Base-by-base conservation (phyloP, 352 stramenopile species). In the Globisporangium emineosum region DNA sequence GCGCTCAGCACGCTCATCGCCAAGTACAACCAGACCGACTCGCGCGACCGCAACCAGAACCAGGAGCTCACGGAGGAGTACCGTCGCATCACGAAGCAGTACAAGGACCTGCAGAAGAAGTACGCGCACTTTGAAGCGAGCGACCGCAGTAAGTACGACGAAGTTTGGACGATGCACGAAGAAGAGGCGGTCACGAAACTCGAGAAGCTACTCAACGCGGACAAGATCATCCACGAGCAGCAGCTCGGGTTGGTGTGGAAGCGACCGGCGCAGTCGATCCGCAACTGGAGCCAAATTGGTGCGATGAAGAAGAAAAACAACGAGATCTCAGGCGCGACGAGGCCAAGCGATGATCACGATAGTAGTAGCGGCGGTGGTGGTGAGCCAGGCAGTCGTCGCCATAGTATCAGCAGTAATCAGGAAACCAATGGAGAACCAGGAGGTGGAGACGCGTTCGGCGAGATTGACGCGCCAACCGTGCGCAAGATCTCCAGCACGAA, bases 21-120 rank as follows among this genome's bases (percentile, higher is more conserved):
- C 40, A 97, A 97, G 66, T 98, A 98, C 78, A 94, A 96, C 49
- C 87, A 97, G 64, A 96, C 85, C 10, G 93, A 98, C 60, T 63
- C 83, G 21, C 77, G 81, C 7, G 90, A 98, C 47, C 76, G 79
- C 1, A 87, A 94, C 37, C 80, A 93, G 57, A 98, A 98, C 72
- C 79, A 97, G 59, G 88, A 97, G 51, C 87, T 98, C 25, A 98
- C 91, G 7, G 90, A 98, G 51, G 94, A 98, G 66, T 98, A 97
- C 51, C 80, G 86, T 2, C 83, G 90, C 19, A 80, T 98, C 60
- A 98, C 94, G 8, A 97, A 97, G 74, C 90, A 98, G 68, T 98
- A 98, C 78, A 96, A 96, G 49, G 94, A 98, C 50, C 69, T 98
- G 42, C 95, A 98, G 66, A 91, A 83, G 61, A 98, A 98, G 69